Base-by-base conservation (phyloP, 139 green algal genomes). In the Micractinium conductrix region DNA sequence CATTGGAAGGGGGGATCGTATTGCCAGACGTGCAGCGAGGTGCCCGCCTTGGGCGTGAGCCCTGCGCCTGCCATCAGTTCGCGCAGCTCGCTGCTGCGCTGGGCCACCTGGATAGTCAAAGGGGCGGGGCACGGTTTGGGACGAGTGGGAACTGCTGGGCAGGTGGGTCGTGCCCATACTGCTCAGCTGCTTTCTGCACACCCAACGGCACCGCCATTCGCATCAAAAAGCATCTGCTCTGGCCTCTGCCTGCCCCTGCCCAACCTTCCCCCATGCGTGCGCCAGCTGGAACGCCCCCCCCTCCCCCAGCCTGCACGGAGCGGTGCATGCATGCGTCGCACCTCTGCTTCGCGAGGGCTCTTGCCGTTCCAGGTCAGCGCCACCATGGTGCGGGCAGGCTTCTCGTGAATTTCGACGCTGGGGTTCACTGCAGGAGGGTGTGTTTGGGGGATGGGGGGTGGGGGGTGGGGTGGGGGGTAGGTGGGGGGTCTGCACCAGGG, bases 291-390 rank as follows among this genome's bases (percentile, higher is more conserved):
- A n/a, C n/a, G n/a, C n/a, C n/a, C n/a, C n/a, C n/a, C n/a, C n/a
- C n/a, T n/a, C n/a, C n/a, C n/a, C n/a, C n/a, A n/a, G n/a, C n/a
- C n/a, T n/a, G n/a, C n/a, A n/a, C n/a, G n/a, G n/a, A n/a, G n/a
- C n/a, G n/a, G n/a, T n/a, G n/a, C n/a, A n/a, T n/a, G n/a, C n/a
- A n/a, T n/a, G n/a, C n/a, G n/a, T n/a, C 40, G 12, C 84, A 87
- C 71, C 43, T 80, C 44, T 26, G 74, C 38, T 45, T 90, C 80
- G 1, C 72, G 78, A 21, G 86, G 86, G 37, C 84, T 75, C 17
- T 69, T 75, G 40, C 91, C 91, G 9, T 74, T 74, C 75, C 89
- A 95, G 12, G 88, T 87, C 26, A 94, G 68, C 12, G 88, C 88
- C 5, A 90, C 92, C 69, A 94, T 67, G 14, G 83, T 87, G 74